Base-by-base conservation (phyloP, 768 basidiomycete species). In the Tylopilus intermedius region DNA sequence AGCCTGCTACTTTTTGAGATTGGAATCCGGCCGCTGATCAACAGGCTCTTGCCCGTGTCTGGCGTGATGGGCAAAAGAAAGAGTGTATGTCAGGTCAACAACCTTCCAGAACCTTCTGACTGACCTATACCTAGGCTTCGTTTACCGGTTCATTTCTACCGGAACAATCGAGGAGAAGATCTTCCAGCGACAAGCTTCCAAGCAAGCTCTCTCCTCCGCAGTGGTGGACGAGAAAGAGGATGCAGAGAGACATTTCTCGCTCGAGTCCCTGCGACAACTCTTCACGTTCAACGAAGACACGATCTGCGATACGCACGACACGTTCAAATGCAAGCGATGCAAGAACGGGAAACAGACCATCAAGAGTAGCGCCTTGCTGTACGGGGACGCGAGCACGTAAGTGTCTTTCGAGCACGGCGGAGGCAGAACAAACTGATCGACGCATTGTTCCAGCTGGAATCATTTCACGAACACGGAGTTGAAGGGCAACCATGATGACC, bases 51-150 rank as follows among this genome's bases (percentile, higher is more conserved):
- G 95, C 95, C 41, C 92, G 95, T 67, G 95, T 99, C 8, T 99
- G 95, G 95, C 89, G 95, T 73, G 95, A 99, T 64, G 95, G 95
- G 0, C 95, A 98, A 70, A 99, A 96, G 82, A 98, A 98, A 81
- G 94, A 96, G 72, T 99, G 95, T 94, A 64, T 49, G 88, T 65
- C 22, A 15, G 5, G 8, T 48, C 11, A 26, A 29, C n/a, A n/a
- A 21, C 6, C 8, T 38, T 39, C 2, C 5, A 38, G 8, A 11
- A 46, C 44, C 8, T 15, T 10, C 14, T 50, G 33, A 33, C 35
- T 56, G 40, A 58, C 43, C 27, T 14, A 2, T 39, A 14, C 22
- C 4, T 46, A 95, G 92, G 93, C 64, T 99, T 99, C 60, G 95
- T 98, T 4, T 99, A 98, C 68, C 90, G 95, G 22, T 99, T 98